Conservation (phyloP, 2,329 filamentous ascomycete species). For the Verticillium longisporum region DNA sequence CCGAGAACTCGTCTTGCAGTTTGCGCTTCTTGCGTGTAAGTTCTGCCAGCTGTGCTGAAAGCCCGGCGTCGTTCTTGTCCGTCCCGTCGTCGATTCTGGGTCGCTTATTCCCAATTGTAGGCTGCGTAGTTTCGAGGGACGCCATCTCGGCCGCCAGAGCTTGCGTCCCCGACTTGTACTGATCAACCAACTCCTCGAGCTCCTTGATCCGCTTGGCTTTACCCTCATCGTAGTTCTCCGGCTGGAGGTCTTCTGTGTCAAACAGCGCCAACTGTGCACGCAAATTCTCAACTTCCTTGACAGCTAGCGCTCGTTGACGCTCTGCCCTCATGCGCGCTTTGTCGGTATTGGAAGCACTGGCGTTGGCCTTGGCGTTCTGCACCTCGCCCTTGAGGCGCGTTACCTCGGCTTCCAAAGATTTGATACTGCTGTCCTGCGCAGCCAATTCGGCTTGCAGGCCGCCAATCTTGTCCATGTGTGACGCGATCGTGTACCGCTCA, state of each 20-base stretch:
- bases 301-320: constrained; percentile 73
- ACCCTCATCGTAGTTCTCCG: constrained; percentile 69
- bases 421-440: constrained; percentile 71
- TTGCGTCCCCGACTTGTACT: constrained; percentile 78
- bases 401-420: constrained; percentile 64
- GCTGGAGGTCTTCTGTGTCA: constrained; percentile 77
- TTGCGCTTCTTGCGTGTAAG: constrained; percentile 82
- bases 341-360: constrained; percentile 43
- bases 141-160: constrained; percentile 68
- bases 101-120: constrained; percentile 54
- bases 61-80: constrained; percentile 24
- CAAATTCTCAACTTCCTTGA: constrained; percentile 91
- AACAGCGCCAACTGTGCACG: constrained; percentile 86
- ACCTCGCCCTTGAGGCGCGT: constrained; percentile 58
- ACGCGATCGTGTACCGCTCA: constrained; percentile 72
- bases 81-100: constrained; percentile 51
- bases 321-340: constrained; percentile 72
- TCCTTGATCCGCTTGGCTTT: constrained; percentile 70
- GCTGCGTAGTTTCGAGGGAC: constrained; percentile 45
- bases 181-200: constrained; percentile 78
- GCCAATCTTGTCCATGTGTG: constrained; percentile 75
- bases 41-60: constrained; percentile 64
- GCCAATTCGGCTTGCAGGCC: constrained; percentile 69
- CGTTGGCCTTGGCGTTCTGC: constrained; percentile 56
- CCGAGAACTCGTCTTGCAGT: constrained; percentile 69